phyloP scores from a whole-genome alignment of 129 eudicot genomes.

The Gnaphalium uliginosum region DNA sequence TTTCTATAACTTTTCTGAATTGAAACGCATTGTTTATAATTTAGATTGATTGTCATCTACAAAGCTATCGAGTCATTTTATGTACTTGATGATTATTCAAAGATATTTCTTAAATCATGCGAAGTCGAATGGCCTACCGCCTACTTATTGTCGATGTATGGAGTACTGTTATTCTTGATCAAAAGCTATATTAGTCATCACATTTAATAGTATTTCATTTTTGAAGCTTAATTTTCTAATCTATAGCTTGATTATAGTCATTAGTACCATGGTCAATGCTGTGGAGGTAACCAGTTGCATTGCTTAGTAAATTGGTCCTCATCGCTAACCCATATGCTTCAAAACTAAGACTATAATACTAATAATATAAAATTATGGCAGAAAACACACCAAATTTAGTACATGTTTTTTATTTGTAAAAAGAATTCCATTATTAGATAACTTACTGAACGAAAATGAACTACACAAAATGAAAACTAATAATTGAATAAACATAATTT shows the following conservation, averaged over 20 bases:
- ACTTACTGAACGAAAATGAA: too few species aligned
- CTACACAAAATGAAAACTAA: not conserved
- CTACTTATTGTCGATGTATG: not conserved
- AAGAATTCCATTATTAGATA: too few species aligned
- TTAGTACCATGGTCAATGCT: not conserved
- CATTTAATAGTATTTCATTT: not conserved
- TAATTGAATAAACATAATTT: not conserved
- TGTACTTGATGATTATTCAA: not conserved
- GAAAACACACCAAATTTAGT: too few species aligned
- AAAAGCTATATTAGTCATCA: not conserved
- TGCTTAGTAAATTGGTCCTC: not conserved
- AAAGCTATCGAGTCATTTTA: not conserved
- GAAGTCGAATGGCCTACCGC: not conserved
- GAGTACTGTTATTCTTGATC: not conserved
- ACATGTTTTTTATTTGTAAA: too few species aligned
- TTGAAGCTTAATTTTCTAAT: too few species aligned
- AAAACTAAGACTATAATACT: not conserved
- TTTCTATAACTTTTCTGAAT: constrained; percentile 1
- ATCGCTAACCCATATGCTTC: not conserved
- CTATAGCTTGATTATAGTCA: not conserved
- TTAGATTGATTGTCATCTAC: not conserved
- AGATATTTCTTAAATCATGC: too few species aligned
- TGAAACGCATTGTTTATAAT: not conserved
- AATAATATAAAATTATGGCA: too few species aligned
- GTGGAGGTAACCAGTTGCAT: not conserved